These are phyloP conservation scores for Canavalia ensiformis DNA, from an alignment of 306 rosid genomes.

Conservation along the genomic window DNA sequence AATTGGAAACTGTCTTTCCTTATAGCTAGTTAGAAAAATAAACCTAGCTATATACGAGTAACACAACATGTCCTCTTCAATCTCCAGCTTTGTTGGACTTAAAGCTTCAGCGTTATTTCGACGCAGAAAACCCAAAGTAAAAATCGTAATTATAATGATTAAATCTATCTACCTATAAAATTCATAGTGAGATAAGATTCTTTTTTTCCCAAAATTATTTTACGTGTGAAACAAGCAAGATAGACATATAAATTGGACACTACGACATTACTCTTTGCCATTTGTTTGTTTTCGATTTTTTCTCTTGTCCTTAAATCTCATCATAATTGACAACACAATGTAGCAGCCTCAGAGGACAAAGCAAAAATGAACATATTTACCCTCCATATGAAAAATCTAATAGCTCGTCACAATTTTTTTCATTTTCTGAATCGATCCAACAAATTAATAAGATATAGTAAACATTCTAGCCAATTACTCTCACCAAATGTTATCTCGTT, in stretches of 20 bases:
- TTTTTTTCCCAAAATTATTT: background rate
- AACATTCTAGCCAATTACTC: background rate
- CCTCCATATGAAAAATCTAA: slow-evolving; percentile 18
- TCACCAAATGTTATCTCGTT: background rate
- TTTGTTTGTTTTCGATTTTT: slow-evolving; percentile 50
- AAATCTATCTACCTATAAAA: background rate
- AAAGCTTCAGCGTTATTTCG: slow-evolving; percentile 13
- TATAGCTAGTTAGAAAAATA: background rate
- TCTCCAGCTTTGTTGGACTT: slow-evolving; percentile 60
- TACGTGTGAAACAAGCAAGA: slow-evolving; percentile 33
- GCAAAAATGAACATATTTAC: slow-evolving; percentile 39
- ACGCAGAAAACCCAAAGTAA: background rate
- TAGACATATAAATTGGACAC: background rate
- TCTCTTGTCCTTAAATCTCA: slow-evolving; percentile 6
- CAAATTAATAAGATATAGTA: background rate
- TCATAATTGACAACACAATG: slow-evolving; percentile 41
- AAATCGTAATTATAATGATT: background rate
- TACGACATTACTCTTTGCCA: slow-evolving; percentile 25
- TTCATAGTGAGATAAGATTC: background rate
- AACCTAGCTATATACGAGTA: background rate
- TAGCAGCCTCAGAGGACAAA: slow-evolving; percentile 50
- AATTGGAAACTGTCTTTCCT: slow-evolving; percentile 35
- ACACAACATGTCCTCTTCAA: slow-evolving; percentile 35
- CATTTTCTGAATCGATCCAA: background rate
- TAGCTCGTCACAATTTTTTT: background rate